These are phyloP conservation scores for Udeniomyces megalosporus DNA, from an alignment of 768 basidiomycete species.

Conservation along the genomic window DNA sequence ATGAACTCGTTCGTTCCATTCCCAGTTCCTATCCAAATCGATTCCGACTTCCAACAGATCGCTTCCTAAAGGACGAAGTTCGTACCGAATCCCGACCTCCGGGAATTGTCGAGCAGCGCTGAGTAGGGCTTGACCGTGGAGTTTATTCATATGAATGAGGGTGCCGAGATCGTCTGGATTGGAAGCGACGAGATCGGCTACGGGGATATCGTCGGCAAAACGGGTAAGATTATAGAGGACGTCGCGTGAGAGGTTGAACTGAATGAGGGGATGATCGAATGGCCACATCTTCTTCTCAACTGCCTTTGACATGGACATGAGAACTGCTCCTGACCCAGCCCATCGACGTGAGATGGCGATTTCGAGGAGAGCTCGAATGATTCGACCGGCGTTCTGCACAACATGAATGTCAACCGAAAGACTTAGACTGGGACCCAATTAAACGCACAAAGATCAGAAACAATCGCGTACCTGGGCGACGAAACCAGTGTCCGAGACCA, in stretches of 20 bases:
- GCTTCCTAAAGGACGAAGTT: slow-evolving; percentile 61
- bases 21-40: slow-evolving; percentile 49
- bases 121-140: slow-evolving; percentile 61
- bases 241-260: slow-evolving; percentile 61
- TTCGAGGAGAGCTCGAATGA: slow-evolving; percentile 83
- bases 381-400: slow-evolving; percentile 66
- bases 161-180: slow-evolving; percentile 55
- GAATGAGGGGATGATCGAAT: slow-evolving; percentile 74
- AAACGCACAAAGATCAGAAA: too few relatives aligned
- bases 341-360: slow-evolving; percentile 85
- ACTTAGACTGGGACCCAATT: too few relatives aligned
- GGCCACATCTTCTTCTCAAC: slow-evolving; percentile 88
- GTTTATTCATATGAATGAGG: slow-evolving; percentile 69
- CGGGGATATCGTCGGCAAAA: slow-evolving; percentile 65
- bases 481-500: slow-evolving; percentile 88
- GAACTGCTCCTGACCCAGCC: slow-evolving; percentile 60
- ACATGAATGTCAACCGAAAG: too few relatives aligned
- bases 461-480: slow-evolving; percentile 47
- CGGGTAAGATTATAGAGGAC: slow-evolving; percentile 58
- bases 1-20: slow-evolving; percentile 63
- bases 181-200: slow-evolving; percentile 53
- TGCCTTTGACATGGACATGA: slow-evolving; percentile 84
- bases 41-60: slow-evolving; percentile 67
- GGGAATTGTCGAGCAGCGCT: slow-evolving; percentile 77
- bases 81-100: slow-evolving; percentile 45